Evolutionary conservation across 2,329 filamentous ascomycete species (phyloP), one percentile per base, ranked within the genome.

Genomic region (Fusarium sp.): DNA sequence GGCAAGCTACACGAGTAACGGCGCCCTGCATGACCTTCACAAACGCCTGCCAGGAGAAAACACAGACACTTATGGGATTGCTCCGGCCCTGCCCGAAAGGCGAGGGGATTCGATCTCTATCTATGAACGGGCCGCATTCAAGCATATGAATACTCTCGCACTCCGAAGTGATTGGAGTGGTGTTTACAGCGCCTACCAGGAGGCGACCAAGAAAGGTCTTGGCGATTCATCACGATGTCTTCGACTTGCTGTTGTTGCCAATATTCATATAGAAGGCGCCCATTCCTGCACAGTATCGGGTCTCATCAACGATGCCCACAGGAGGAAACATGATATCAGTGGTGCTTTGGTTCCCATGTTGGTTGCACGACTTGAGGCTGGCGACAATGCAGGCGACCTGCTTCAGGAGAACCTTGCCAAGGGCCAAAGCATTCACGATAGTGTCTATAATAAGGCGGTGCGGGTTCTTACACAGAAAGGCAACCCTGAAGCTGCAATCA

Each of bases 221-320:
- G 74, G 75, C 2, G 77, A 77, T 60, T 81, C 79, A 28, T 70
- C 71, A 5, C 77, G 79, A 24, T 84, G 81, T 53, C 76, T 87
- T 15, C 80, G 81, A n/a, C 75, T 86, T 7, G 84, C 82, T 10
- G 80, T 87, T 10, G 68, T 79, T 11, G 83, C 83, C 3, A 76
- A 79, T 15, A 69, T 86, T 50, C 74, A 73, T 17, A 45, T 71
- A 17, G 73, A 79, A 37, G 72, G 71, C 5, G 57, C 71, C 5
- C 68, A 74, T 43, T 78, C 47, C 58, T 71, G 46, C 46, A 70
- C 20, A 5, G 83, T 84, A 2, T 73, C 79, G 19, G 67, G 65
- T 0, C 74, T 87, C 17, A 77, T 87, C 7, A 70, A 72, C 7
- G 70, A 73, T 30, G 82, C 83, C 1, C 76, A 82, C 35, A 51